phyloP scores from a whole-genome alignment of 2,329 filamentous ascomycete species.

The Colletotrichum godetiae region DNA sequence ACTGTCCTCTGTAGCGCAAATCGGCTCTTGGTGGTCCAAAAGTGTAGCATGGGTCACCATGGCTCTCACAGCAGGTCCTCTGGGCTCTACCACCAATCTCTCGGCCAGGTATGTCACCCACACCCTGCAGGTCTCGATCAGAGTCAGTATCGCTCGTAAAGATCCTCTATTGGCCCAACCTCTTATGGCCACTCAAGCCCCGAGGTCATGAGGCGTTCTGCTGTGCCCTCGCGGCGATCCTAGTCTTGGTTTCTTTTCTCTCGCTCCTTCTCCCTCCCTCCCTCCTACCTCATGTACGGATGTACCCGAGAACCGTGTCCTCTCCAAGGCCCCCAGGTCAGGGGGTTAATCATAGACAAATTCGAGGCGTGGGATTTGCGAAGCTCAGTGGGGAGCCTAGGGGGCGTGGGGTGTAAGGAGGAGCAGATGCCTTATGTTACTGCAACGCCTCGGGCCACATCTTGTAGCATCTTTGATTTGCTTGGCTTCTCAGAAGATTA shows the following conservation, averaged over 20 bases:
- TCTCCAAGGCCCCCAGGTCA: background rate
- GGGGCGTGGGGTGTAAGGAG: background rate
- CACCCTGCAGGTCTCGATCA: constrained; percentile 32
- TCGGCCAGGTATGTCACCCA: constrained; percentile 32
- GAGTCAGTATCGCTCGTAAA: constrained; percentile 34
- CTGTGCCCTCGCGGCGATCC: constrained; percentile 23
- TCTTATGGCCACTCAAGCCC: constrained; percentile 26
- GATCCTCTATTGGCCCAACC: constrained; percentile 31
- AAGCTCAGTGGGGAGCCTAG: background rate
- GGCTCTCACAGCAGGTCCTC: background rate
- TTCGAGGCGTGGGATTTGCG: constrained; percentile 2
- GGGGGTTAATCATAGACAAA: background rate
- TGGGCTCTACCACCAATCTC: constrained; percentile 28
- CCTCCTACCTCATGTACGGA: constrained; percentile 6
- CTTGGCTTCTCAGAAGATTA: background rate
- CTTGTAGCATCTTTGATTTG: background rate
- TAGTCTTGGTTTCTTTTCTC: constrained; percentile 5
- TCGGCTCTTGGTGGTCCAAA: constrained; percentile 4
- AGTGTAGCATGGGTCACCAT: constrained; percentile 1
- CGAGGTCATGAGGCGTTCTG: constrained; percentile 29
- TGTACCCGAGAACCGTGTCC: constrained; percentile 17
- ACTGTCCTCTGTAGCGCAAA: constrained; percentile 6
- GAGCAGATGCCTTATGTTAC: background rate
- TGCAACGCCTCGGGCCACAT: background rate
- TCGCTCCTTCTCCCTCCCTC: background rate